These are phyloP conservation scores for Podila verticillata DNA, from an alignment of 192 early-diverging fungal species.

Conservation along the genomic window DNA sequence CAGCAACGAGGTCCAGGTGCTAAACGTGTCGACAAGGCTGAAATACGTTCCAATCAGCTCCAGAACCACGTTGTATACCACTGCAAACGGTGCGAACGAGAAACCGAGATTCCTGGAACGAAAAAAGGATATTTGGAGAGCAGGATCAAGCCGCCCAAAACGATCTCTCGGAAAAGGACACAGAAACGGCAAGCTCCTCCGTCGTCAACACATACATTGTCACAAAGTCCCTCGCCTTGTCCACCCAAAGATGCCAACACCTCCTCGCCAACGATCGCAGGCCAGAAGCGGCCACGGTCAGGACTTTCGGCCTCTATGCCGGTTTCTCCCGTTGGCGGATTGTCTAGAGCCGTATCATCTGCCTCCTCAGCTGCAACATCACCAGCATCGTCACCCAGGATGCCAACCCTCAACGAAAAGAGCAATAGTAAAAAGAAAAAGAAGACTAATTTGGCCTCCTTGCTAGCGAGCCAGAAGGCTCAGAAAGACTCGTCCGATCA, in stretches of 20 bases:
- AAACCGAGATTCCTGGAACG: conserved; percentile 47
- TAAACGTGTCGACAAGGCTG: conserved; percentile 12
- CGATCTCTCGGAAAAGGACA: conserved; percentile 20
- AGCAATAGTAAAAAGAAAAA: conserved; percentile 41
- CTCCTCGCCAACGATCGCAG: background rate
- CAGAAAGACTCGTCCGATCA: conserved; percentile 14
- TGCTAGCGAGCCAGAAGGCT: conserved; percentile 37
- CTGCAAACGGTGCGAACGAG: conserved; percentile 43
- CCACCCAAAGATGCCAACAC: background rate
- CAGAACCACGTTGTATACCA: conserved; percentile 51
- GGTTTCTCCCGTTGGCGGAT: conserved; percentile 7
- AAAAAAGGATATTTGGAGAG: conserved; percentile 19
- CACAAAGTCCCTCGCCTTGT: background rate
- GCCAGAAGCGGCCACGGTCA: background rate
- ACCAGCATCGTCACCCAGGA: conserved; percentile 24
- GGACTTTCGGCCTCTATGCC: conserved; percentile 16
- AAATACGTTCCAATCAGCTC: conserved; percentile 24
- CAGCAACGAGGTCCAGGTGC: conserved; percentile 4
- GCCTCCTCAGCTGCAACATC: conserved; percentile 23
- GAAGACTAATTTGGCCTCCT: conserved; percentile 23
- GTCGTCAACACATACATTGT: background rate
- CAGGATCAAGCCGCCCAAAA: conserved; percentile 21
- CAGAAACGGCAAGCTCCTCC: background rate
- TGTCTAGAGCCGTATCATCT: conserved; percentile 10
- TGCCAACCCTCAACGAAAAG: conserved; percentile 1